phyloP scores from a whole-genome alignment of 768 basidiomycete species.

The Hygrophoropsis aurantiaca region DNA sequence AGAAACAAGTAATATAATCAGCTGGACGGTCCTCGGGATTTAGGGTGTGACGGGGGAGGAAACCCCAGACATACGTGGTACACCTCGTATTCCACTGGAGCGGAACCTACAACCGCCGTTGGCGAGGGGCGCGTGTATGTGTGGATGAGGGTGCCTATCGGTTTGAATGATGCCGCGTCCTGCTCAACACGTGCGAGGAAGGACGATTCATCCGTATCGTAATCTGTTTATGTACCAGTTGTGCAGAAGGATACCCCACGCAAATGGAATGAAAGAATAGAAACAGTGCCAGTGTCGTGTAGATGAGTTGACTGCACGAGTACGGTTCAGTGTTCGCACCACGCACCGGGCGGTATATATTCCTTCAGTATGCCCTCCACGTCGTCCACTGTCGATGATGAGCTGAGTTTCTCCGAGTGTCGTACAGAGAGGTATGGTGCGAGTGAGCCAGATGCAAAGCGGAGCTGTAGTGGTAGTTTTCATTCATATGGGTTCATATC shows the following conservation, averaged over 20 bases:
- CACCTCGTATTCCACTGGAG: constrained; percentile 75
- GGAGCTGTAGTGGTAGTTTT: constrained; percentile 47
- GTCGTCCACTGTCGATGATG: constrained; percentile 78
- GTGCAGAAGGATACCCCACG: not conserved
- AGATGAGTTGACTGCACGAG: no score
- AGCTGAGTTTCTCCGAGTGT: constrained; percentile 65
- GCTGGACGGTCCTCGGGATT: not conserved
- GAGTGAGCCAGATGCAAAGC: constrained; percentile 87
- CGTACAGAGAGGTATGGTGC: constrained; percentile 69
- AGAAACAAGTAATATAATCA: no score
- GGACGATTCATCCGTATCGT: constrained; percentile 60
- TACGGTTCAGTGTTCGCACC: no score
- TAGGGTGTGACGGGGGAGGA: constrained; percentile 3
- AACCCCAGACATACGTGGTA: constrained; percentile 69
- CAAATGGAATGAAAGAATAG: not conserved
- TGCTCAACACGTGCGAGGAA: constrained; percentile 73
- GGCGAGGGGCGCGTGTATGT: constrained; percentile 68
- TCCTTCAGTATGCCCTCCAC: constrained; percentile 74
- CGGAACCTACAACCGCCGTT: constrained; percentile 41
- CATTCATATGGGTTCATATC: not conserved
- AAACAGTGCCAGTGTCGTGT: no score
- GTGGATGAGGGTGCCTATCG: constrained; percentile 71
- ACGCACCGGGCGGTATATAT: constrained; percentile 73
- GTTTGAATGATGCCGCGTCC: constrained; percentile 78
- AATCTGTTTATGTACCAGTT: constrained; percentile 43